Base-by-base conservation (phyloP, 2,329 filamentous ascomycete species). In the Claviceps sp. region DNA sequence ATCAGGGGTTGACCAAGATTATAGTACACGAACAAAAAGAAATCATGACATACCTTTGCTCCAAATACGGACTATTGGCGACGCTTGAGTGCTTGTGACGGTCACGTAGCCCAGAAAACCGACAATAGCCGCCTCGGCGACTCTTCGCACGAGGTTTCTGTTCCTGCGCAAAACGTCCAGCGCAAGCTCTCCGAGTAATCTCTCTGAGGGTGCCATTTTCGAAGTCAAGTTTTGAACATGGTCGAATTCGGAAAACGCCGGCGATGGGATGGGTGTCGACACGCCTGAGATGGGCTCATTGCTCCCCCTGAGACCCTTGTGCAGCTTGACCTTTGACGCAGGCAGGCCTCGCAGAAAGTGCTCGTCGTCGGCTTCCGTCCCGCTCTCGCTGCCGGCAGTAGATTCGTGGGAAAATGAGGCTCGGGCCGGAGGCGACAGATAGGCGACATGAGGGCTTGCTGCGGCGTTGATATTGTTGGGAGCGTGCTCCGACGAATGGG, bases 351-450 rank as follows among this genome's bases (percentile, higher is more conserved):
- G 93, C 52, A 95, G 73, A 59, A 91, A 84, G 56, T 90, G 86
- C 66, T 97, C 91, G 70, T 97, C 91, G 61, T 96, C 91, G 41
- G 91, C 91, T 65, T 97, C 91, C 17, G 90, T 95, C 24, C 91
- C 91, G 65, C 89, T 95, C 59, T 95, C 90, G 65, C 88, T 95
- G 11, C 79, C 80, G 2, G 81, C 76, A 1, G 76, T 74, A 4
- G 78, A 80, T 50, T 78, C 75, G 56, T 73, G 75, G 53, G 70
- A 65, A 56, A 72, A 68, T 45, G 61, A 58, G n/a, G 60, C 55
- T 48, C 54, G 60, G n/a, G 52, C 50, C 24, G 60, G 58, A 7
- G 59, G 58, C 34, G 64, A 62, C n/a, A 54, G 52, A 30, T 55
- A 56, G 50, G 54, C 56, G 51, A 54, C 51, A 52, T 55, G 58